These are phyloP conservation scores for Paecilomyces niveus DNA, from an alignment of 2,329 filamentous ascomycete species.

Conservation along the genomic window DNA sequence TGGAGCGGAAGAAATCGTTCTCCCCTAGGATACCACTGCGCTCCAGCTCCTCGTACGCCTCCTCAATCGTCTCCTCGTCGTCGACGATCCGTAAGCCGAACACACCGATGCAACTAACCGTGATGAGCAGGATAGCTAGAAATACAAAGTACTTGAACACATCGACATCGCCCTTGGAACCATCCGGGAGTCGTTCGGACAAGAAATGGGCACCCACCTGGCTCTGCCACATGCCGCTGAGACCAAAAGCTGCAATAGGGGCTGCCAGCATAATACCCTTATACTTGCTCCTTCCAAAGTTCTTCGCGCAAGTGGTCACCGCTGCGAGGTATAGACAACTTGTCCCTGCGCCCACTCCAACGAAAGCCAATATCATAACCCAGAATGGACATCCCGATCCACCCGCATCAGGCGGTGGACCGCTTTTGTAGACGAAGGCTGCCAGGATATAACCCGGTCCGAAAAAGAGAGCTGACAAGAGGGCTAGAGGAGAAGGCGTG, in stretches of 20 bases:
- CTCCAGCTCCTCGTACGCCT: constrained; percentile 85
- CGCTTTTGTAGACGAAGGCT: constrained; percentile 65
- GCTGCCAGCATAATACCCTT: constrained; percentile 82
- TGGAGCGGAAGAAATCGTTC: constrained; percentile 62
- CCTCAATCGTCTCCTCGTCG: constrained; percentile 71
- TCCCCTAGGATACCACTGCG: constrained; percentile 70
- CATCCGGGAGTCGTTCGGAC: constrained; percentile 62
- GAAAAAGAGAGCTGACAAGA: constrained; percentile 67
- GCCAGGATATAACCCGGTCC: constrained; percentile 76
- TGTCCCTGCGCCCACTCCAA: constrained; percentile 74
- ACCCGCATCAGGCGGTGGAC: constrained; percentile 45
- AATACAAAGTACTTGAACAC: constrained; percentile 89
- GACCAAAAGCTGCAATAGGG: constrained; percentile 85
- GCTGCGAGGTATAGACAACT: constrained; percentile 83
- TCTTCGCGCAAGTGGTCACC: constrained; percentile 96
- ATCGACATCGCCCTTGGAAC: constrained; percentile 51
- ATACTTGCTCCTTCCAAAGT: constrained; percentile 83
- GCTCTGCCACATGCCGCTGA: constrained; percentile 94
- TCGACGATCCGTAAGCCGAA: constrained; percentile 72
- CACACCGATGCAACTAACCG: constrained; percentile 64
- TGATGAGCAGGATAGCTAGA: constrained; percentile 62
- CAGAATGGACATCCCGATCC: constrained; percentile 63
- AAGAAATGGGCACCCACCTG: constrained; percentile 76
- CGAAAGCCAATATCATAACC: constrained; percentile 79
- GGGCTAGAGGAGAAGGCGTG: constrained; percentile 68